Percentiles rank a stretch among this genome's conserved stretches.
Conservation (phyloP, 2,329 filamentous ascomycete genomes). For the Trichoderma sp. region DNA sequence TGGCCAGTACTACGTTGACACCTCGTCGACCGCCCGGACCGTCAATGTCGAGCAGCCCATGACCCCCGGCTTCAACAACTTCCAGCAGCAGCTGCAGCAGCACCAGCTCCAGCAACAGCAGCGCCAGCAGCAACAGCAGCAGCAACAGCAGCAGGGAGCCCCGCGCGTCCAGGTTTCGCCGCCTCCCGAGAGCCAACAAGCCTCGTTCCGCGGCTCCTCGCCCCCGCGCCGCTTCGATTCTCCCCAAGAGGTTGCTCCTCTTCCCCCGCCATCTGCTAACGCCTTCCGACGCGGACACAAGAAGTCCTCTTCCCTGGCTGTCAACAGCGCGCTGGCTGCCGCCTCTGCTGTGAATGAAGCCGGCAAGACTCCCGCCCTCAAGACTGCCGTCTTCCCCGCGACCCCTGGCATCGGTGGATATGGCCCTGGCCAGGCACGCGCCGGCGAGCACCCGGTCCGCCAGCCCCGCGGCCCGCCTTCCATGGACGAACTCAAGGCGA, state of each 20-base stretch:
- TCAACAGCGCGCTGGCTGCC: slow-evolving; percentile 53
- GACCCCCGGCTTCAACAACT: slow-evolving; percentile 40
- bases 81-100: slow-evolving; percentile 46
- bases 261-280: slow-evolving; percentile 85
- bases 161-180: slow-evolving; percentile 83
- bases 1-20: slow-evolving; percentile 82
- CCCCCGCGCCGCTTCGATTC: slow-evolving; percentile 69
- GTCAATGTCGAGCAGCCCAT: slow-evolving; percentile 50
- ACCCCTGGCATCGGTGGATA: slow-evolving; percentile 84
- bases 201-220: slow-evolving; percentile 63
- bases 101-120: slow-evolving; percentile 38
- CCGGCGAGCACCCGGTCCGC: slow-evolving; percentile 89
- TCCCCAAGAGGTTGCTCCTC: slow-evolving; percentile 66
- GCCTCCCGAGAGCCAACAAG: slow-evolving; percentile 62
- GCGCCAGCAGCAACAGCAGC: slow-evolving; percentile 33
- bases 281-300: slow-evolving; percentile 93
- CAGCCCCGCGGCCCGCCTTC: slow-evolving; percentile 91
- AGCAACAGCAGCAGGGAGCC: slow-evolving; percentile 48
- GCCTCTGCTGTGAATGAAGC: slow-evolving; percentile 48
- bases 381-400: slow-evolving; percentile 76
- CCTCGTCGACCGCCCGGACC: slow-evolving; percentile 51
- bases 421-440: slow-evolving; percentile 87
- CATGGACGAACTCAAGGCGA: slow-evolving; percentile 84
- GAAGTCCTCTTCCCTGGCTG: slow-evolving; percentile 78
- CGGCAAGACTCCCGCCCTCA: slow-evolving; percentile 68